Conservation (phyloP, 306 rosid species). For the Quercus aquifolioides region DNA sequence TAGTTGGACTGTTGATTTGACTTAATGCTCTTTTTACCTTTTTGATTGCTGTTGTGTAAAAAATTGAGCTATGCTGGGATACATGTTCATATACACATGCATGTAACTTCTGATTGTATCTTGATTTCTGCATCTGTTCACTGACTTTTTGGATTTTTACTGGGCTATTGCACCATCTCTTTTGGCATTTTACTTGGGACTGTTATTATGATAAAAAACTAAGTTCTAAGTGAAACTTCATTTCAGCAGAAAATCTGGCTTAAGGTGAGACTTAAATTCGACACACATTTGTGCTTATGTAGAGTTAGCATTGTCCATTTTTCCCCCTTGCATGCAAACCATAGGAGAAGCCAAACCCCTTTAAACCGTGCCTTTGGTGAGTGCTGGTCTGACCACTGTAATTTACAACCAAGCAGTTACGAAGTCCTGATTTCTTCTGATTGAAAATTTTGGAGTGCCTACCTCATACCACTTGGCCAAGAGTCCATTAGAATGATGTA, state of each 20-base stretch:
- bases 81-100: not conserved
- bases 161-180: not conserved
- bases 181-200: not conserved
- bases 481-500: too few species aligned
- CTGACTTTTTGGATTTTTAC: not conserved
- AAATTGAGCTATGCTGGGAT: not conserved
- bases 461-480: too few species aligned
- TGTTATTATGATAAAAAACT: not conserved
- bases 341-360: too few species aligned
- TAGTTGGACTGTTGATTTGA: not conserved
- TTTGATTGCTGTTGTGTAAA: not conserved
- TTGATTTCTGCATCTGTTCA: not conserved
- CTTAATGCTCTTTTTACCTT: not conserved
- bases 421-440: too few species aligned
- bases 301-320: not conserved
- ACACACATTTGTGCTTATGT: not conserved
- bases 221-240: not conserved
- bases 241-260: not conserved
- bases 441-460: too few species aligned
- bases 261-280: not conserved
- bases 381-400: too few species aligned
- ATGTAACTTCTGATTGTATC: not conserved
- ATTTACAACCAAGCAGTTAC: too few species aligned
- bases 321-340: too few species aligned
- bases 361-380: too few species aligned